Conservation (phyloP, 2,329 filamentous ascomycete species). For the Aureobasidium namibiae region DNA sequence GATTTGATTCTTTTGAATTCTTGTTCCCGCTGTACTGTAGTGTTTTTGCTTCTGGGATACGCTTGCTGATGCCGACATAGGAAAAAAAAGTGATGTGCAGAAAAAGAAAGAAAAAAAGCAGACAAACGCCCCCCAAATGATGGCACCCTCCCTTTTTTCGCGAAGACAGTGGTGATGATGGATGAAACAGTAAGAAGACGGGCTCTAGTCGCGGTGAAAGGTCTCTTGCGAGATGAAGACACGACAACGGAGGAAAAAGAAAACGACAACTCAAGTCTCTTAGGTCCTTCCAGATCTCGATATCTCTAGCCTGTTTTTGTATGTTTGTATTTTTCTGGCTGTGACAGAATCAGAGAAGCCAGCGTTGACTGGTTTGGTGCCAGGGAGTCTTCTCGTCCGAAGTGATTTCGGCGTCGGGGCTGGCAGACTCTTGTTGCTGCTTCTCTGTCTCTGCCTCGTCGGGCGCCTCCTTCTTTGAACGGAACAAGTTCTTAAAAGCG, state of each 20-base stretch:
- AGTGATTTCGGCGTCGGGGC: neutral
- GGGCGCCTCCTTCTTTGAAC: neutral
- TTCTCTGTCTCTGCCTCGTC: neutral
- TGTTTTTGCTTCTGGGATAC: constrained; percentile 3
- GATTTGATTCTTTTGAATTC: neutral
- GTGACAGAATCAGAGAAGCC: neutral
- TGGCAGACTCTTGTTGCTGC: neutral
- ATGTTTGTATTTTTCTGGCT: neutral
- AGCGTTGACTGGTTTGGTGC: constrained; percentile 7
- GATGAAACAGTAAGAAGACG: neutral
- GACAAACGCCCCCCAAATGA: constrained; percentile 1
- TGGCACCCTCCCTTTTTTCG: neutral
- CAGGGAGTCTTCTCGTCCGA: constrained; percentile 3
- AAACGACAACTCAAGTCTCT: neutral
- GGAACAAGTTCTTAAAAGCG: neutral
- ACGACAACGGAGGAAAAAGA: neutral
- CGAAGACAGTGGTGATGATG: neutral
- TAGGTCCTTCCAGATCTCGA: neutral
- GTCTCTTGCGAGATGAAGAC: neutral
- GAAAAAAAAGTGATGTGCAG: neutral
- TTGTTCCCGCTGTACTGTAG: neutral
- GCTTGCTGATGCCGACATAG: constrained; percentile 8
- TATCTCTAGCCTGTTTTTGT: neutral
- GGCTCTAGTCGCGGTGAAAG: neutral
- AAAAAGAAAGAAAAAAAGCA: neutral